These are phyloP conservation scores for Phytophthora syringae DNA, from an alignment of 352 stramenopile species.

Conservation along the genomic window DNA sequence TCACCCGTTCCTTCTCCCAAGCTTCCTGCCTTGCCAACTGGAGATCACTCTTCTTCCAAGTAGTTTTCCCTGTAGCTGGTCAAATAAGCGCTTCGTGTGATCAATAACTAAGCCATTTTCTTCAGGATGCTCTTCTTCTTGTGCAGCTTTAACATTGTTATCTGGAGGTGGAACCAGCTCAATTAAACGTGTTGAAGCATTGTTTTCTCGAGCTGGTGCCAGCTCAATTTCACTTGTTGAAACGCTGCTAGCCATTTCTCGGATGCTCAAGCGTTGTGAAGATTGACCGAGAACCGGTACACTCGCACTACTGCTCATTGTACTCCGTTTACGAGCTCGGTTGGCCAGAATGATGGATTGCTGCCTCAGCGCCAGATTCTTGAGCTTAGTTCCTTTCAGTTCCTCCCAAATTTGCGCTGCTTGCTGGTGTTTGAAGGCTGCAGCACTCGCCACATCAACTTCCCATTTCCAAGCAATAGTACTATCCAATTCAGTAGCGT, in stretches of 20 bases:
- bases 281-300: constrained; percentile 28
- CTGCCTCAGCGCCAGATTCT: constrained; percentile 26
- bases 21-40: constrained; percentile 67
- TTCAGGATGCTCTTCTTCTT: constrained; percentile 16
- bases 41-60: constrained; percentile 80
- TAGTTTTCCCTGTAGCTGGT: constrained; percentile 71
- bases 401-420: constrained; percentile 64
- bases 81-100: constrained; percentile 59
- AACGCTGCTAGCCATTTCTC: constrained; percentile 14
- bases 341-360: constrained; percentile 29
- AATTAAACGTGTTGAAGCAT: too few relatives aligned
- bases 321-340: constrained; percentile 29
- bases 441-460: constrained; percentile 47
- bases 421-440: constrained; percentile 51
- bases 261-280: constrained; percentile 1
- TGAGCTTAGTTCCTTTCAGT: constrained; percentile 60
- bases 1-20: constrained; percentile 68
- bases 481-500: not conserved
- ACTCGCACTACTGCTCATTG: constrained; percentile 32
- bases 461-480: constrained; percentile 50
- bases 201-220: not conserved
- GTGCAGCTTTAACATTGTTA: not conserved
- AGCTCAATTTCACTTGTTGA: constrained; percentile 26
- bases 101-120: constrained; percentile 6
- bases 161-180: not conserved